Evolutionary conservation across 1,139 yeast genomes (phyloP).

Genomic region (Wickerhamomyces sp.): DNA sequence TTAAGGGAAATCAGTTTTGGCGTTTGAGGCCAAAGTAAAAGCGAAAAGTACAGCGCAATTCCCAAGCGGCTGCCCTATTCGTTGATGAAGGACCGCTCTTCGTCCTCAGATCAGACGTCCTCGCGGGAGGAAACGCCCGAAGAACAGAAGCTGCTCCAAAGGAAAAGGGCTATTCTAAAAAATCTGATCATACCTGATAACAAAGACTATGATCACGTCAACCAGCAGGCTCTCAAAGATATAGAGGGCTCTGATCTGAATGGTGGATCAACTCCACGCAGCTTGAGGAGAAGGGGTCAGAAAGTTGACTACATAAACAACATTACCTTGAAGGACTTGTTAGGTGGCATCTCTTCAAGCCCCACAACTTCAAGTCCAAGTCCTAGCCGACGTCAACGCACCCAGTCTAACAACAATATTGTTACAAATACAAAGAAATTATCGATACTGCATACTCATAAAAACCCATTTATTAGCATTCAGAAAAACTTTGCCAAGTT

Average conservation of each 20-base stretch:
- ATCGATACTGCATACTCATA: background rate
- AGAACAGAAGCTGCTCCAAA: background rate
- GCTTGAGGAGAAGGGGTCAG: slow-evolving; percentile 14
- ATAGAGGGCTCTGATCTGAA: slow-evolving; percentile 10
- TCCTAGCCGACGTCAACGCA: background rate
- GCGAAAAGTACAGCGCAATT: background rate
- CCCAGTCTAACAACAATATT: too few relatives aligned
- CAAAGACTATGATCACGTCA: slow-evolving; percentile 24
- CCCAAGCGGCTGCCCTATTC: background rate
- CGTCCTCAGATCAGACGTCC: background rate
- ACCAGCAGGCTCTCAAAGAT: slow-evolving; percentile 21
- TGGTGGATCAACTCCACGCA: slow-evolving; percentile 9
- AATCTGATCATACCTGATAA: slow-evolving; percentile 27
- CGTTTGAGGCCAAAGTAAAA: background rate
- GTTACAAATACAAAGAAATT: background rate
- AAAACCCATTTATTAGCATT: slow-evolving; percentile 15
- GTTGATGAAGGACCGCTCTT: background rate
- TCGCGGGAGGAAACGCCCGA: slow-evolving; percentile 1
- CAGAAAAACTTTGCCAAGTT: slow-evolving; percentile 3
- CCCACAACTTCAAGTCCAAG: slow-evolving; percentile 1
- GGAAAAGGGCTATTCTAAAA: slow-evolving; percentile 12
- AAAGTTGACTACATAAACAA: slow-evolving; percentile 5
- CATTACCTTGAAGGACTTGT: background rate
- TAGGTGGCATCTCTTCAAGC: background rate
- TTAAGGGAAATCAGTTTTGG: too few relatives aligned